Evolutionary conservation across 768 basidiomycete genomes (phyloP).

Genomic region (Amanita muscaria): DNA sequence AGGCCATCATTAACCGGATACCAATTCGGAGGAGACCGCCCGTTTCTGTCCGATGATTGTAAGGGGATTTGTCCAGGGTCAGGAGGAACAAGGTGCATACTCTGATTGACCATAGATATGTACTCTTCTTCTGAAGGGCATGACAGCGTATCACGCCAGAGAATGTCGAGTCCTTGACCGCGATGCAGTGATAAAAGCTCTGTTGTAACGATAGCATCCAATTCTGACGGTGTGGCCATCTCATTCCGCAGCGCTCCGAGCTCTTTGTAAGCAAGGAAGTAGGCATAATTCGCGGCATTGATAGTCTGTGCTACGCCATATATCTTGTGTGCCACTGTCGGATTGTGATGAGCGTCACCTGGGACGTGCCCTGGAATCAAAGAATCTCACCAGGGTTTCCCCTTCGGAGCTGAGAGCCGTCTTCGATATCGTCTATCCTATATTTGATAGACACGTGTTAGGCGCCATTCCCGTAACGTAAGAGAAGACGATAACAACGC

Average conservation of each 20-base stretch:
- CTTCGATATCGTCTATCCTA: slow-evolving; percentile 93
- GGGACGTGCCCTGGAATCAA: neutral
- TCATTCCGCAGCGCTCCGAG: slow-evolving; percentile 49
- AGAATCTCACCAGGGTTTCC: slow-evolving; percentile 73
- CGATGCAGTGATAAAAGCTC: slow-evolving; percentile 82
- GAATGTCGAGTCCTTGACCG: slow-evolving; percentile 89
- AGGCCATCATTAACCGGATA: slow-evolving; percentile 95
- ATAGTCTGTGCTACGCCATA: slow-evolving; percentile 96
- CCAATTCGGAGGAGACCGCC: slow-evolving; percentile 89
- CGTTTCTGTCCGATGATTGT: slow-evolving; percentile 68
- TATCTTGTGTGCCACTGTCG: slow-evolving; percentile 94
- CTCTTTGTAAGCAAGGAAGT: slow-evolving; percentile 88
- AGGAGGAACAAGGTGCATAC: slow-evolving; percentile 34
- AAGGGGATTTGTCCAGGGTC: neutral
- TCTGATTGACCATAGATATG: slow-evolving; percentile 92
- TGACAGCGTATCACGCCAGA: slow-evolving; percentile 89
- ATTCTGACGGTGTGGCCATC: slow-evolving; percentile 26
- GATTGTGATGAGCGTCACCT: slow-evolving; percentile 19
- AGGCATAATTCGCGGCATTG: slow-evolving; percentile 95
- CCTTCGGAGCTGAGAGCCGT: slow-evolving; percentile 77
- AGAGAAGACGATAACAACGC: too few relatives aligned
- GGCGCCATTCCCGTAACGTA: too few relatives aligned
- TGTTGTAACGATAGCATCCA: slow-evolving; percentile 67
- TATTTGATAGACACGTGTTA: too few relatives aligned
- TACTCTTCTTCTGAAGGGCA: slow-evolving; percentile 96